Base-by-base conservation (phyloP, 352 stramenopile species). In the Phytophthora capsici region DNA sequence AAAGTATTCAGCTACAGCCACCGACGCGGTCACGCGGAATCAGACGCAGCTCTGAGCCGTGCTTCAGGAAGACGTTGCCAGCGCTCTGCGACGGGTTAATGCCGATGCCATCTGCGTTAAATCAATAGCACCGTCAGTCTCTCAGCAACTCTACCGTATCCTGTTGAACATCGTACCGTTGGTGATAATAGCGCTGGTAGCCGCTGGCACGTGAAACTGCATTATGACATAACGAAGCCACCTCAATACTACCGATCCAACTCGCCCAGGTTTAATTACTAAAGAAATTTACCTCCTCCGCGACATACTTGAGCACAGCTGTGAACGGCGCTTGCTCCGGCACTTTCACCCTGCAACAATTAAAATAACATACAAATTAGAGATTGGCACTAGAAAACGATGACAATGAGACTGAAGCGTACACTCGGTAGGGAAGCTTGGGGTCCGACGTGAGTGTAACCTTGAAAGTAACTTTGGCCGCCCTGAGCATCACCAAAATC, bases 181-280 rank as follows among this genome's bases (percentile, higher is more conserved):
- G 40, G 88, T 95, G 70, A 95, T 94, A 57, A 95, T 94, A n/a
- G 88, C 88, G 56, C 88, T 95, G 20, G 88, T 95, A 14, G 77
- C 75, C 19, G 85, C 77, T 41, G 85, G 82, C 40, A 95, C 88
- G 57, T 88, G 73, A 63, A 95, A 95, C 84, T 93, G 64, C 34
- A 55, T 41, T 17, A 43, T 54, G 23, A 61, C 50, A 50, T 6
- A 17, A 23, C 61, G 37, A 47, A 10, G 40, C 6, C 43, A 61
- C 44, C 37, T 71, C 38, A 71, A 57, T 63, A 60, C 28, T 36
- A 22, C 37, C 54, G 3, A 44, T 57, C 36, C 49, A 49, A 8
- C 16, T 22, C 34, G 5, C 10, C 4, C 8, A 43, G 37, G 25
- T 38, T 17, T 10, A 1, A 32, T 6, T 0, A 40, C 16, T 34